Base-by-base conservation (phyloP, 768 basidiomycete species). In the Hirschioporus abietinus region DNA sequence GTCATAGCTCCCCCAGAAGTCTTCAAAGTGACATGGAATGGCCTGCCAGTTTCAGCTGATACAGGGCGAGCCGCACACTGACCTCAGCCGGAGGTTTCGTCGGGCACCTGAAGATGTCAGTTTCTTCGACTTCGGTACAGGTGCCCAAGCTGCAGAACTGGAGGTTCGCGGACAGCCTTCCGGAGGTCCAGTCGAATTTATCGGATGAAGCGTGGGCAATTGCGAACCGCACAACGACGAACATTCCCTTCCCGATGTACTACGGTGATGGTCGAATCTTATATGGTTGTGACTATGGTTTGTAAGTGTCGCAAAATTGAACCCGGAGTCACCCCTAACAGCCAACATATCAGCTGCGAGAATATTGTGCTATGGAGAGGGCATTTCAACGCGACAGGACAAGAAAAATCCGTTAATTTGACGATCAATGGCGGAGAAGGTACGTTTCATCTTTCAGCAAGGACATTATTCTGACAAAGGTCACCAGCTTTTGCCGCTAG, bases 211-310 rank as follows among this genome's bases (percentile, higher is more conserved):
- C 70, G 2, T 95, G 92, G 92, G 80, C 79, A 9, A 70, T 81
- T 66, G 92, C 91, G 20, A 82, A 91, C 70, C 87, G 87, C 67
- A 90, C 82, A n/a, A 81, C 80, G 23, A 93, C 93, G 27, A 91
- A 90, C 70, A 87, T 89, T 66, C 88, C 90, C 1, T 80, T 80
- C 63, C 86, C 86, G 70, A 89, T 89, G 7, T 78, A 84, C 68
- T 91, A 89, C 68, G 90, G 90, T 0, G 89, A 92, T 68, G 90
- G 90, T 0, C 80, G 89, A 52, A 78, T 93, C n/a, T 77, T 95
- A 34, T 93, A 92, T 75, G 92, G 90, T 0, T 93, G 92, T 72
- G 93, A 94, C 75, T 94, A 95, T 75, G 90, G 86, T 66, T 95
- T 88, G 91, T 93, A 67, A 75, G 88, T 75, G 57, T 42, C 66